Percentiles rank a stretch among this genome's conserved stretches.
These are phyloP conservation scores for Chaetomium olivaceum DNA, from an alignment of 2,329 filamentous ascomycete species.

Conservation along the genomic window DNA sequence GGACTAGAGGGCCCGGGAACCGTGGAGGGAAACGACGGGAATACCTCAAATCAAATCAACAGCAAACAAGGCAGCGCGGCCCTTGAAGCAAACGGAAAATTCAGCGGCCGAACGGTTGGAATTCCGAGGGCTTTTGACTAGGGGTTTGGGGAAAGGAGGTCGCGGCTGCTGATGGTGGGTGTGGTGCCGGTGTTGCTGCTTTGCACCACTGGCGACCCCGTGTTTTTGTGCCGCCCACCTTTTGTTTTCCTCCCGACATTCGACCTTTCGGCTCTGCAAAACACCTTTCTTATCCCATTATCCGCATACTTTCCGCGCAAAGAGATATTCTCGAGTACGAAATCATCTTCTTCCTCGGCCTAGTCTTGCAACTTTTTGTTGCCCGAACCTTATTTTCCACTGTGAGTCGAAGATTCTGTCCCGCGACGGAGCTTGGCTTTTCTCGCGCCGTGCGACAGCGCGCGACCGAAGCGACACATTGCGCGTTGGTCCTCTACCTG, in stretches of 20 bases:
- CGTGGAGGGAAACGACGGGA: not conserved
- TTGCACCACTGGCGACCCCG: conserved; percentile 22
- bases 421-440: not conserved
- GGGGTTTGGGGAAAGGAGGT: not conserved
- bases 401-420: conserved; percentile 14
- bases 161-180: not conserved
- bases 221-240: conserved; percentile 29
- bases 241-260: conserved; percentile 27
- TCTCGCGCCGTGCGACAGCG: conserved; percentile 10
- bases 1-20: not conserved
- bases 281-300: not conserved
- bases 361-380: conserved; percentile 4
- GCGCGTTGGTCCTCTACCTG: conserved; percentile 1
- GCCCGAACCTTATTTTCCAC: conserved; percentile 6
- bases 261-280: conserved; percentile 7
- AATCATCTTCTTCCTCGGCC: not conserved
- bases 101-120: not conserved
- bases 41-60: conserved; percentile 1
- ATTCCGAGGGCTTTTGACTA: not conserved
- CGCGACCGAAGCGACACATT: conserved; percentile 7
- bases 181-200: conserved; percentile 18
- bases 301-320: not conserved
- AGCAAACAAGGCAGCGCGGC: not conserved
- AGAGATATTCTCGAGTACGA: not conserved
- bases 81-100: not conserved